Conservation (phyloP, 352 stramenopile genomes). For the Phytophthora meadii region DNA sequence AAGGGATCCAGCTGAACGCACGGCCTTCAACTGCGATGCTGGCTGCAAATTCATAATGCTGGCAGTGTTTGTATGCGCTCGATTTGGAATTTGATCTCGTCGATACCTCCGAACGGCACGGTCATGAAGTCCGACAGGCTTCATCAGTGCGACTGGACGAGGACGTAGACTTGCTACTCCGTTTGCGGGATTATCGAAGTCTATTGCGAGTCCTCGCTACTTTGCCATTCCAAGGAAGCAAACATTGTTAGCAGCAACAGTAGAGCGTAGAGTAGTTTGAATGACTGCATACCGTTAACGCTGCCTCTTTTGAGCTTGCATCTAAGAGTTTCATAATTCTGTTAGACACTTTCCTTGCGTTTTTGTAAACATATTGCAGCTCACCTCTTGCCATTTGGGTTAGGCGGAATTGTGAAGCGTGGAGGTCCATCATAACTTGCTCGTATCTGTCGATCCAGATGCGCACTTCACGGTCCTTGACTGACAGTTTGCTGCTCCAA, state of each 20-base stretch:
- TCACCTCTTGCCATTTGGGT: constrained; percentile 71
- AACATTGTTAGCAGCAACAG: background rate
- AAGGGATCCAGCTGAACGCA: constrained; percentile 27
- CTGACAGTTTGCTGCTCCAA: constrained; percentile 44
- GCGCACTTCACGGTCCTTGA: constrained; percentile 63
- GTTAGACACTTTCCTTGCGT: background rate
- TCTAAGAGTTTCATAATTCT: constrained; percentile 37
- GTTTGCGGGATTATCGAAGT: constrained; percentile 42
- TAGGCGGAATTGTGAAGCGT: constrained; percentile 75
- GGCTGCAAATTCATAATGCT: constrained; percentile 39
- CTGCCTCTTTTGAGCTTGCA: constrained; percentile 68
- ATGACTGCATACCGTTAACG: constrained; percentile 49
- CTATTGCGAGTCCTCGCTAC: constrained; percentile 65
- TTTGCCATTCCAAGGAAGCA: background rate
- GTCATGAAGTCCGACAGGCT: constrained; percentile 61
- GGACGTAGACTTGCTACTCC: constrained; percentile 45
- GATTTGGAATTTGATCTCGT: constrained; percentile 68
- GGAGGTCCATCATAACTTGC: constrained; percentile 86
- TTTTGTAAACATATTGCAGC: background rate
- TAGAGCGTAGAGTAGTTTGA: background rate
- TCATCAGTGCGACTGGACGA: constrained; percentile 48
- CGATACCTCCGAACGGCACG: constrained; percentile 75
- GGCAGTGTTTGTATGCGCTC: constrained; percentile 54
- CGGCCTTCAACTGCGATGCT: constrained; percentile 27
- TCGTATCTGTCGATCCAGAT: constrained; percentile 86